Conservation (phyloP, 2,329 filamentous ascomycete genomes). For the Trichoderma breve region DNA sequence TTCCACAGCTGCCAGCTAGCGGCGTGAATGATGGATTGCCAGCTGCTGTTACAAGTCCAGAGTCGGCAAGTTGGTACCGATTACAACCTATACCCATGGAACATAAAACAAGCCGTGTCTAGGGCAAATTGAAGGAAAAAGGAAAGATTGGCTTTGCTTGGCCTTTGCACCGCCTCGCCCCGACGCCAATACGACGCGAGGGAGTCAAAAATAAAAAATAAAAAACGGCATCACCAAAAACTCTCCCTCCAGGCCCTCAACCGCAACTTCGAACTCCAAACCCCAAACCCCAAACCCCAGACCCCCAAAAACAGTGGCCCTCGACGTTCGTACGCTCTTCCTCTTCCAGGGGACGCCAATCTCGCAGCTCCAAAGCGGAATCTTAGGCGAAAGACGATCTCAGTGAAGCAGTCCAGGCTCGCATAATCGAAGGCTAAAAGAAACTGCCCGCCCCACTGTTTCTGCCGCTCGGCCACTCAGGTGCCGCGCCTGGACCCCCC, state of each 20-base stretch:
- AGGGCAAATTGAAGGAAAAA: not conserved
- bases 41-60: not conserved
- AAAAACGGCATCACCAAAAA: not conserved
- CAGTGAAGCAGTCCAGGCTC: not conserved
- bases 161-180: not conserved
- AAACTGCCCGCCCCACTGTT: slow-evolving; percentile 10
- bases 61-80: not conserved
- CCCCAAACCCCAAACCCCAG: not conserved
- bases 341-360: slow-evolving; percentile 3
- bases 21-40: not conserved
- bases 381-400: slow-evolving; percentile 8
- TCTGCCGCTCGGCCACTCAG: slow-evolving; percentile 6
- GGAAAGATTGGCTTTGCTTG: not conserved
- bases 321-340: not conserved
- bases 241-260: not conserved
- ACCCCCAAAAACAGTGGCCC: not conserved
- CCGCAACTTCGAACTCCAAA: not conserved
- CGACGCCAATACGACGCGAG: not conserved
- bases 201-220: not conserved
- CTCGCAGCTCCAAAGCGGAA: not conserved
- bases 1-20: not conserved
- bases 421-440: not conserved
- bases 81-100: not conserved
- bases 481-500: not conserved
- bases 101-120: not conserved